Conservation (phyloP, 768 basidiomycete genomes). For the Lactifluus piperatus region DNA sequence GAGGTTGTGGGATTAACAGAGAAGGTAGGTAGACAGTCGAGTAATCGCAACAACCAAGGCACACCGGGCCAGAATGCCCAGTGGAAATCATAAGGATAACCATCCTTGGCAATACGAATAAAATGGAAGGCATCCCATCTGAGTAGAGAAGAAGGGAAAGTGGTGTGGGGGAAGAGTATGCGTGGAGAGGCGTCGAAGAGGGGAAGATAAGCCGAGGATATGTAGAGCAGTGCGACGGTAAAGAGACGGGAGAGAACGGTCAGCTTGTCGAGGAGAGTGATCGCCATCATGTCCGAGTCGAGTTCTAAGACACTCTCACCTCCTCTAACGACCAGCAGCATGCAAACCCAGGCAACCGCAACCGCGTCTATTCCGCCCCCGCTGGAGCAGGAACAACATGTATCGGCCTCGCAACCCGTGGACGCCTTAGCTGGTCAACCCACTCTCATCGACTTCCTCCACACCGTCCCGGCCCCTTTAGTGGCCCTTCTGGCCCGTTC, state of each 20-base stretch:
- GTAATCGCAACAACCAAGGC: slow-evolving; percentile 42
- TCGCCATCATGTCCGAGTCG: no score
- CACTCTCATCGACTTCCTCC: slow-evolving; percentile 40
- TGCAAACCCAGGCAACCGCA: background rate
- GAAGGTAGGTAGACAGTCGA: background rate
- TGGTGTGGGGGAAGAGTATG: background rate
- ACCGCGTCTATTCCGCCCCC: background rate
- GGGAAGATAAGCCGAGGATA: slow-evolving; percentile 8
- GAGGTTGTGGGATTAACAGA: background rate
- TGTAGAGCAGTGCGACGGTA: background rate
- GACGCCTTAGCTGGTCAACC: slow-evolving; percentile 12
- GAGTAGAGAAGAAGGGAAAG: slow-evolving; percentile 32
- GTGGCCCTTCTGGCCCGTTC: slow-evolving; percentile 53
- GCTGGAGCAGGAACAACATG: background rate
- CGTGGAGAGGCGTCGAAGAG: slow-evolving; percentile 19
- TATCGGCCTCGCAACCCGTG: background rate
- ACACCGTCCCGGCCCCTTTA: slow-evolving; percentile 52
- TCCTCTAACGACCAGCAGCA: no score
- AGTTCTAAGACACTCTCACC: no score
- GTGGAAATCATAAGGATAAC: slow-evolving; percentile 64
- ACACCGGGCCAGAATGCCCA: slow-evolving; percentile 83
- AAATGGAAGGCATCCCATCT: slow-evolving; percentile 93
- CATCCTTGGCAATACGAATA: slow-evolving; percentile 48
- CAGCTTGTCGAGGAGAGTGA: slow-evolving; percentile 10
- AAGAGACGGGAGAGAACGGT: slow-evolving; percentile 11